Evolutionary conservation across 176 grass and related monocot genomes (phyloP).

Genomic region (Pontederia paniculata): DNA sequence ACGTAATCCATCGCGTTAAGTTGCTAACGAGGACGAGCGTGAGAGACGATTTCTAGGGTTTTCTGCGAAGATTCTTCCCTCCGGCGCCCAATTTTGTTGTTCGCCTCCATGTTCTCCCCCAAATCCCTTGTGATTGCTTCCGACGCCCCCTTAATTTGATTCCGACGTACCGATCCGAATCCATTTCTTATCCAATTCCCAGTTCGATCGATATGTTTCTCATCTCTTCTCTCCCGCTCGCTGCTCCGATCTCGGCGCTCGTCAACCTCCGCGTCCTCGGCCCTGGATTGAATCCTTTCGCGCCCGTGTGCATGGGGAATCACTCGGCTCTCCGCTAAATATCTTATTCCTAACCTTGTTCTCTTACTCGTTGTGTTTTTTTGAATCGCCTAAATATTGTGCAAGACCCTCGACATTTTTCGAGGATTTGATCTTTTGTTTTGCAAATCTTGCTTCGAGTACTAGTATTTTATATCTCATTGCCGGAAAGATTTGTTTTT

Average conservation of each 20-base stretch:
- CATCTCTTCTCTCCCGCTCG: conserved; percentile 16
- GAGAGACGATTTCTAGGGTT: conserved; percentile 23
- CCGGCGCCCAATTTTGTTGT: background rate
- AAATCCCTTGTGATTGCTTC: conserved; percentile 7
- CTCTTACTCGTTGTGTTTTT: too few species aligned
- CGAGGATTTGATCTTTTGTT: background rate
- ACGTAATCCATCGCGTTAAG: too few species aligned
- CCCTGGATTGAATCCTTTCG: conserved; percentile 91
- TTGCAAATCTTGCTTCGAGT: background rate
- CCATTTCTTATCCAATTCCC: background rate
- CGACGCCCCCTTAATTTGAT: conserved; percentile 11
- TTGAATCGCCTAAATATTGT: conserved; percentile 5
- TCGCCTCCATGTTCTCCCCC: conserved; percentile 28
- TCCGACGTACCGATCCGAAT: background rate
- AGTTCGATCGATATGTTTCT: conserved; percentile 39
- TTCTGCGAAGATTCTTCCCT: background rate
- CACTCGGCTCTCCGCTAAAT: conserved; percentile 60
- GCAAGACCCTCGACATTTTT: conserved; percentile 26
- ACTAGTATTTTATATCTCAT: background rate
- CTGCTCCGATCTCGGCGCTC: conserved; percentile 20
- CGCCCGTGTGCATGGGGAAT: conserved; percentile 81
- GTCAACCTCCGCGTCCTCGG: conserved; percentile 64
- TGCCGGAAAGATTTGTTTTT: background rate
- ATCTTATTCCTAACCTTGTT: background rate
- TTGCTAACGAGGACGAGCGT: too few species aligned